A percentile compares a stretch with the other conserved stretches of the same genome.
phyloP scores from a whole-genome alignment of 2,329 filamentous ascomycete species.

The Colletotrichum camelliae region DNA sequence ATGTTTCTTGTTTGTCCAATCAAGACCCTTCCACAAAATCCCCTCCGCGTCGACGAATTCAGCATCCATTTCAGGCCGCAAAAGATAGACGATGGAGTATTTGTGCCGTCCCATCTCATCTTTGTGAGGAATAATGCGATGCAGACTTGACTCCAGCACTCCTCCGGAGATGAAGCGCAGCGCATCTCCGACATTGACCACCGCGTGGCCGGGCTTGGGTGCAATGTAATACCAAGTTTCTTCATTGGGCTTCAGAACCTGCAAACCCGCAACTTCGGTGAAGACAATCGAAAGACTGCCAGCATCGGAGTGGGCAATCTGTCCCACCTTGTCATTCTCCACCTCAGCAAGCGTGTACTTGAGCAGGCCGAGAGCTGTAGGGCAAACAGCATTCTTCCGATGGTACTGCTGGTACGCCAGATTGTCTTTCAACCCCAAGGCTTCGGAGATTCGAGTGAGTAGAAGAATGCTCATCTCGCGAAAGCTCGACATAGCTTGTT shows the following conservation, averaged over 20 bases:
- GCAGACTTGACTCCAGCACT: constrained; percentile 20
- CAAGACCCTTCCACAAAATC: constrained; percentile 19
- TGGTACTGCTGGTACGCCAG: neutral
- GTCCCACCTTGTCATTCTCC: neutral
- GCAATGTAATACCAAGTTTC: constrained; percentile 24
- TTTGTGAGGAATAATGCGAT: constrained; percentile 24
- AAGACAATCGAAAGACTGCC: constrained; percentile 27
- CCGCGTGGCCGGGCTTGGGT: constrained; percentile 15
- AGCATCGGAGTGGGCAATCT: constrained; percentile 25
- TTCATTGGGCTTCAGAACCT: constrained; percentile 22
- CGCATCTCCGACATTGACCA: constrained; percentile 20
- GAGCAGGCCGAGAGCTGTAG: neutral
- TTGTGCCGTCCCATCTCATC: constrained; percentile 22
- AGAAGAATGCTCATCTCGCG: neutral
- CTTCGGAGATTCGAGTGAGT: neutral
- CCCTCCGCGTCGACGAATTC: constrained; percentile 23
- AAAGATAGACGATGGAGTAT: constrained; percentile 26
- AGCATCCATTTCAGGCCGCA: constrained; percentile 25
- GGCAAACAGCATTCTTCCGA: neutral
- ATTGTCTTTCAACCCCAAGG: neutral
- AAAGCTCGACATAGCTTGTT: neutral
- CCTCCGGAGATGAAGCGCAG: constrained; percentile 21
- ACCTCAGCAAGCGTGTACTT: constrained; percentile 1
- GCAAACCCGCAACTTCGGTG: constrained; percentile 22
- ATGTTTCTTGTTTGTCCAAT: constrained; percentile 27